A percentile compares a stretch with the other conserved stretches of the same genome.
Evolutionary conservation across 441 rosid genomes (phyloP).

Genomic region (Eutrema salsugineum): DNA sequence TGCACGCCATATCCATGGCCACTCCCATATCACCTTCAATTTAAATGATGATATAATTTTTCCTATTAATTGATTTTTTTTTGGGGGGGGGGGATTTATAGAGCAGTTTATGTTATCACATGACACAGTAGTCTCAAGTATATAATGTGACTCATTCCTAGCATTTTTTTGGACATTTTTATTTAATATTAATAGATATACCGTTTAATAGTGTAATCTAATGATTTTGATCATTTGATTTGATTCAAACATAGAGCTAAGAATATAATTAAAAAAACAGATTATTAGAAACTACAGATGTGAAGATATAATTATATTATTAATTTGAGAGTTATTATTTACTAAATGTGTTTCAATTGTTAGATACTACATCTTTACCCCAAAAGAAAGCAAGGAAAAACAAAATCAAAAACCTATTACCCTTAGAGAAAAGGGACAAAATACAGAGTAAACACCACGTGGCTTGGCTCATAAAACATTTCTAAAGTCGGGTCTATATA

Average conservation of each 20-base stretch:
- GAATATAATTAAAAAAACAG: neutral
- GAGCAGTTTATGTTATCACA: neutral
- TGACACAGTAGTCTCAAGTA: neutral
- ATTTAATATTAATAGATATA: neutral
- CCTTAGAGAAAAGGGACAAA: neutral
- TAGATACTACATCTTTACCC: neutral
- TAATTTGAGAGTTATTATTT: neutral
- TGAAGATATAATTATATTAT: neutral
- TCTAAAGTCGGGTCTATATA: slow-evolving; percentile 7
- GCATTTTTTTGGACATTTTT: neutral
- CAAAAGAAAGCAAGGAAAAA: neutral
- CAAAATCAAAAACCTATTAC: neutral
- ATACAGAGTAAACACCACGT: slow-evolving; percentile 21
- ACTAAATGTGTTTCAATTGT: neutral
- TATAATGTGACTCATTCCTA: neutral
- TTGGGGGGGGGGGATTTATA: neutral
- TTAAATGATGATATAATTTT: neutral
- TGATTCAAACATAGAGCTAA: neutral
- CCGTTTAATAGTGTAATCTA: too few species aligned
- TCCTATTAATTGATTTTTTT: neutral
- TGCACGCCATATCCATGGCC: neutral
- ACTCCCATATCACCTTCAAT: neutral
- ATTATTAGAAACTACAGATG: neutral
- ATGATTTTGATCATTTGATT: neutral
- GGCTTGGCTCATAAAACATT: slow-evolving; percentile 6